phyloP scores from a whole-genome alignment of 768 basidiomycete genomes.

The Russula brevipes region DNA sequence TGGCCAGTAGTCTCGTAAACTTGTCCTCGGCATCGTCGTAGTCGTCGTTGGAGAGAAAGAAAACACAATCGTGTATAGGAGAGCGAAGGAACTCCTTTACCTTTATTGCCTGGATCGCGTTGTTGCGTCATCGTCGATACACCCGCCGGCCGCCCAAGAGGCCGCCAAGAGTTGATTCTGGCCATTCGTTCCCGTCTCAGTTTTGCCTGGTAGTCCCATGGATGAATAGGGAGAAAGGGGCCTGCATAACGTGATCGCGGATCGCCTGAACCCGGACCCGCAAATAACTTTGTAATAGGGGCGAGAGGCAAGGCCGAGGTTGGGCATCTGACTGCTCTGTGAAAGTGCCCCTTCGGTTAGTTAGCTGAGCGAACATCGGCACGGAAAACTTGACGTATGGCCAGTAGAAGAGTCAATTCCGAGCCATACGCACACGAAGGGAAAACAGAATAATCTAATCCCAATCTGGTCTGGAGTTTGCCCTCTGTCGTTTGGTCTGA shows the following conservation, averaged over 20 bases:
- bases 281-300: no score
- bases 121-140: not conserved
- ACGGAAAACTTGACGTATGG: not conserved
- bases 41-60: not conserved
- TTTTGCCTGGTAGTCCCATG: not conserved
- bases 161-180: no score
- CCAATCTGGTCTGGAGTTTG: constrained; percentile 27
- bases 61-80: no score
- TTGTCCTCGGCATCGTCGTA: not conserved
- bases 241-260: constrained; percentile 1
- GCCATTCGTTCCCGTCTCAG: not conserved
- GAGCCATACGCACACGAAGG: not conserved
- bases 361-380: not conserved
- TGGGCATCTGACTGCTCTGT: no score
- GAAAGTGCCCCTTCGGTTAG: not conserved
- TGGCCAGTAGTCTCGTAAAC: constrained; percentile 26
- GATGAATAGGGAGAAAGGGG: not conserved
- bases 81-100: not conserved
- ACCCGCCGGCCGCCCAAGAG: not conserved
- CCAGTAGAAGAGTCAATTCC: not conserved
- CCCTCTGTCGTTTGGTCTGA: constrained; percentile 40
- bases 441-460: constrained; percentile 1
- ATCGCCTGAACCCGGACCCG: not conserved
- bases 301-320: no score
- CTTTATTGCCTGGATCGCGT: not conserved